phyloP scores from a whole-genome alignment of 768 basidiomycete genomes.

The Lanmaoa rubissima region DNA sequence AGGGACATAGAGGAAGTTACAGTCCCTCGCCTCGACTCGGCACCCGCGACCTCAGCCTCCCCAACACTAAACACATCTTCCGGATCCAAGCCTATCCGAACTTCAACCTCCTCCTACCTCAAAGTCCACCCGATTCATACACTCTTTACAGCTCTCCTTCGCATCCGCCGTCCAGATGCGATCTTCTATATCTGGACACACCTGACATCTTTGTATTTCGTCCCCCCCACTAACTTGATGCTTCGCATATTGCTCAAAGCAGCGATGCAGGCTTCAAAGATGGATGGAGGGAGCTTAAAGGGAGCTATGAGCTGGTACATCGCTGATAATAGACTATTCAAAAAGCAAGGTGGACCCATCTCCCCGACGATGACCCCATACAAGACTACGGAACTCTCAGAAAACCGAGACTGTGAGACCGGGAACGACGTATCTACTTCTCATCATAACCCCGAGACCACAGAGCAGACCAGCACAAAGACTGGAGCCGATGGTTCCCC shows the following conservation, averaged over 20 bases:
- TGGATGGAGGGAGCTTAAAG: slow-evolving; percentile 51
- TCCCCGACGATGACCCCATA: slow-evolving; percentile 5
- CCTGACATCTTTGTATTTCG: slow-evolving; percentile 55
- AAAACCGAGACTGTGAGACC: neutral
- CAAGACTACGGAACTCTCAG: neutral
- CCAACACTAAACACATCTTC: neutral
- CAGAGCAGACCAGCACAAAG: neutral
- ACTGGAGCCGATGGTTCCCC: neutral
- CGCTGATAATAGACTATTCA: slow-evolving; percentile 19
- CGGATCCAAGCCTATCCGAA: neutral
- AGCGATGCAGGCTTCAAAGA: slow-evolving; percentile 49
- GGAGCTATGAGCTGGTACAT: slow-evolving; percentile 41
- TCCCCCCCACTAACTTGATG: slow-evolving; percentile 52
- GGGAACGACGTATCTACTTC: neutral
- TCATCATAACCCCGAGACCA: neutral
- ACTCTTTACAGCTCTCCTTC: slow-evolving; percentile 49
- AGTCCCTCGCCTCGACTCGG: neutral
- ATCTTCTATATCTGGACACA: slow-evolving; percentile 70
- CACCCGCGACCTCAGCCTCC: neutral
- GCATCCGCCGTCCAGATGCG: slow-evolving; percentile 56
- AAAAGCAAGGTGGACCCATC: slow-evolving; percentile 14
- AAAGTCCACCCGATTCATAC: slow-evolving; percentile 37
- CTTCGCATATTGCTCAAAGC: slow-evolving; percentile 61
- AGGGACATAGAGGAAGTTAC: slow-evolving; percentile 14
- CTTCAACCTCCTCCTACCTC: slow-evolving; percentile 9